Conservation (phyloP, 2,329 filamentous ascomycete species). For the Ceratocystis cacaofunesta region DNA sequence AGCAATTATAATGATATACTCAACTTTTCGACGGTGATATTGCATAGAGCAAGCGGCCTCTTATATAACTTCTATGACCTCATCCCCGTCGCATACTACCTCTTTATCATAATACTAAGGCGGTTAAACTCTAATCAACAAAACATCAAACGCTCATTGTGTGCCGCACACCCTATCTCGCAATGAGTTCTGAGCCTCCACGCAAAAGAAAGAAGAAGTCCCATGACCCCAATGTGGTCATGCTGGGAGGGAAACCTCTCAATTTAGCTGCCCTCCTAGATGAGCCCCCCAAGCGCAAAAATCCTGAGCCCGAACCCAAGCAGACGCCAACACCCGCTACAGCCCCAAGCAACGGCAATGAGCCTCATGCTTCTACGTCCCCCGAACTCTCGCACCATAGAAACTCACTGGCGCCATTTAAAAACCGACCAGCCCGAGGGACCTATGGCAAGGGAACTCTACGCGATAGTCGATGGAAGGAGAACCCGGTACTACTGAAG, state of each 20-base stretch:
- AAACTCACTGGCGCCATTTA: not conserved
- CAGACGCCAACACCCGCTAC: constrained; percentile 25
- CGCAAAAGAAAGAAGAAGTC: constrained; percentile 28
- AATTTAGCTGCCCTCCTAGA: constrained; percentile 36
- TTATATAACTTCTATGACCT: not conserved
- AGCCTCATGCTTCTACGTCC: not conserved
- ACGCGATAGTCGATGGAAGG: constrained; percentile 16
- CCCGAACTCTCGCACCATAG: not conserved
- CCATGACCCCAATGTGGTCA: constrained; percentile 27
- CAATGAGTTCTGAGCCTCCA: constrained; percentile 19
- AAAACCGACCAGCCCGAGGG: not conserved
- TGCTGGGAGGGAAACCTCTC: constrained; percentile 34
- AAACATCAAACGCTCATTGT: not conserved
- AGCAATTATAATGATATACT: not conserved
- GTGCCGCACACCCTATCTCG: not conserved
- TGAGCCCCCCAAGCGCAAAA: constrained; percentile 21
- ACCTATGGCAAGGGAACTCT: not conserved
- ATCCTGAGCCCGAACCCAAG: constrained; percentile 20
- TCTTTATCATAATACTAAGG: not conserved
- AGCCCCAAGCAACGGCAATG: not conserved
- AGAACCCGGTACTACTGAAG: constrained; percentile 26
- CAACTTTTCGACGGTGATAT: not conserved
- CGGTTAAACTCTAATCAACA: not conserved
- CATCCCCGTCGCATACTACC: not conserved
- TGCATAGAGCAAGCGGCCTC: not conserved